Conservation (phyloP, 2,329 filamentous ascomycete species). For the Leptographium galeiforme region DNA sequence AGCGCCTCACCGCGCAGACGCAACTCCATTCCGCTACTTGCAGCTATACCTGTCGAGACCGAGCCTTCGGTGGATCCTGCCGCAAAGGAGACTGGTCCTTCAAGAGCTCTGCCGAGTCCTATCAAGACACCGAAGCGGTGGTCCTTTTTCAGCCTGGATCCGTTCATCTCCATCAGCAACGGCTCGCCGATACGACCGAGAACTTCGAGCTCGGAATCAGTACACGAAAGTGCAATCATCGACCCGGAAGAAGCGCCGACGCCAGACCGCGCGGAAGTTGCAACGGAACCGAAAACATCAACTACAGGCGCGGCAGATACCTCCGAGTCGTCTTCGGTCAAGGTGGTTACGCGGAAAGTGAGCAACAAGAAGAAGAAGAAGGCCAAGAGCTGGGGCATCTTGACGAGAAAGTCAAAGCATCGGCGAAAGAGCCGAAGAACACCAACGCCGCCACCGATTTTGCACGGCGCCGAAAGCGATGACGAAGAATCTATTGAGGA, state of each 20-base stretch:
- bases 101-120: conserved; percentile 30
- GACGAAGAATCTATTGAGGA: conserved; percentile 15
- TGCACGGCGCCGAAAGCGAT: conserved; percentile 17
- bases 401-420: conserved; percentile 47
- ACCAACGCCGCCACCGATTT: conserved; percentile 30
- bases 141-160: conserved; percentile 50
- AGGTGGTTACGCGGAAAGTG: conserved; percentile 16
- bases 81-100: conserved; percentile 2
- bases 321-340: conserved; percentile 13
- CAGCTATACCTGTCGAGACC: conserved; percentile 24
- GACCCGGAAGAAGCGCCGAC: conserved; percentile 14
- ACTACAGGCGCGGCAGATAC: conserved; percentile 13
- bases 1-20: conserved; percentile 33
- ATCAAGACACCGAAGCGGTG: conserved; percentile 42
- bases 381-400: conserved; percentile 58
- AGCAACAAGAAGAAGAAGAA: conserved; percentile 51
- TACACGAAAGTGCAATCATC: conserved; percentile 21
- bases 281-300: not conserved
- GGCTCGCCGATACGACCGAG: conserved; percentile 33
- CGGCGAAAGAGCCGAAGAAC: conserved; percentile 30
- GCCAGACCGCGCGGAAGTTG: not conserved
- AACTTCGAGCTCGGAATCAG: conserved; percentile 33
- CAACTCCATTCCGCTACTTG: conserved; percentile 45
- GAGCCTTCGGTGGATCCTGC: conserved; percentile 12
- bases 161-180: conserved; percentile 25